Percentiles rank a stretch among this genome's conserved stretches.
Evolutionary conservation across 2,329 filamentous ascomycete genomes (phyloP).

Genomic region (Trichoderma citrinoviride): DNA sequence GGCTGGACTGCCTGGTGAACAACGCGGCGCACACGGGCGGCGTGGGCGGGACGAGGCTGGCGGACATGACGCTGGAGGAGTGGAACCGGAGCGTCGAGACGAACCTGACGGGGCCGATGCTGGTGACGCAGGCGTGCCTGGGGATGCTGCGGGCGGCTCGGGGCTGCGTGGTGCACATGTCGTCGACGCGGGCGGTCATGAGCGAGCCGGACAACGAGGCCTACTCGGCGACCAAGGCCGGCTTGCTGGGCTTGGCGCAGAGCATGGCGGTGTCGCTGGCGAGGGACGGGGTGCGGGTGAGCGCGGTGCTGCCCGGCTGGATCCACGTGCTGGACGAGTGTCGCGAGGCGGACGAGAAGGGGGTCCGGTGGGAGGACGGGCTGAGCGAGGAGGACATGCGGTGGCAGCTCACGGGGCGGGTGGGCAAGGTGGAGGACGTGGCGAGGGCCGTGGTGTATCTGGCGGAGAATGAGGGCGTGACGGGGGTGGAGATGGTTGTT

Average conservation of each 20-base stretch:
- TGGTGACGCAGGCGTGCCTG: slow-evolving; percentile 33
- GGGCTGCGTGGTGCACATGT: slow-evolving; percentile 45
- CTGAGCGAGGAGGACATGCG: slow-evolving; percentile 43
- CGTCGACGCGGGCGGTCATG: slow-evolving; percentile 49
- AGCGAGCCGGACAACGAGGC: slow-evolving; percentile 49
- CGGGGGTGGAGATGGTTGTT: slow-evolving; percentile 32
- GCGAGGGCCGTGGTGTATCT: slow-evolving; percentile 31
- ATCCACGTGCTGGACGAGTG: slow-evolving; percentile 46
- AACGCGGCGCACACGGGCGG: slow-evolving; percentile 41
- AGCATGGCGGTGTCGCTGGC: slow-evolving; percentile 47
- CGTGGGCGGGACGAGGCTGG: slow-evolving; percentile 33
- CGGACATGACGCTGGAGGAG: slow-evolving; percentile 36
- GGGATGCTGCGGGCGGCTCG: slow-evolving; percentile 27
- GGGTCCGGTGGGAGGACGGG: slow-evolving; percentile 44
- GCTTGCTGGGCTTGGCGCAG: slow-evolving; percentile 49
- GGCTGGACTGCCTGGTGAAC: slow-evolving; percentile 43
- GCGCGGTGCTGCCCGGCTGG: slow-evolving; percentile 51
- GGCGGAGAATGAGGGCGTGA: slow-evolving; percentile 30
- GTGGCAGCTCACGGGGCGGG: slow-evolving; percentile 50
- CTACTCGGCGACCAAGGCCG: slow-evolving; percentile 50
- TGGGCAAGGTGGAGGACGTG: slow-evolving; percentile 48
- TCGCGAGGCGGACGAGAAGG: slow-evolving; percentile 37
- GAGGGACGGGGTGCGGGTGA: slow-evolving; percentile 44
- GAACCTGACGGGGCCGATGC: slow-evolving; percentile 39
- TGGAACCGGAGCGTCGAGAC: slow-evolving; percentile 39